Conservation (phyloP, 2,329 filamentous ascomycete genomes). For the Aspergillus fructus region DNA sequence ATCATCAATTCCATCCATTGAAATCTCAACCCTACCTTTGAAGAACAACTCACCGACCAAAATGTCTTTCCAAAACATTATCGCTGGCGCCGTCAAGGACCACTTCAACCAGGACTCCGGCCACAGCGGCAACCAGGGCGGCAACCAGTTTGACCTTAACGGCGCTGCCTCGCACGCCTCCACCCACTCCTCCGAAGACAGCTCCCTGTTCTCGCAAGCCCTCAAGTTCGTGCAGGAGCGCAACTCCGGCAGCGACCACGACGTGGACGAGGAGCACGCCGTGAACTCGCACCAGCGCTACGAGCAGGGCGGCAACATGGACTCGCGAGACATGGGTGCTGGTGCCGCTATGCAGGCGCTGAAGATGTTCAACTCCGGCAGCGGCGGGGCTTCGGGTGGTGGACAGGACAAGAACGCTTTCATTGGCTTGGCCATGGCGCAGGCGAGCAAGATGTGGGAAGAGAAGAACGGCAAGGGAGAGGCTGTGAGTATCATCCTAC, state of each 20-base stretch:
- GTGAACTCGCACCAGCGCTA: slow-evolving; percentile 73
- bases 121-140: slow-evolving; percentile 4
- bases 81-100: slow-evolving; percentile 16
- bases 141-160: slow-evolving; percentile 49
- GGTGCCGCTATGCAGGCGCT: slow-evolving; percentile 57
- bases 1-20: not conserved
- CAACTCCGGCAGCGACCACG: slow-evolving; percentile 48
- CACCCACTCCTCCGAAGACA: slow-evolving; percentile 50
- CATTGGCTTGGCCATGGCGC: slow-evolving; percentile 80
- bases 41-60: slow-evolving; percentile 3
- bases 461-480: slow-evolving; percentile 58
- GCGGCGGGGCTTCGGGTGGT: slow-evolving; percentile 30
- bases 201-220: slow-evolving; percentile 57
- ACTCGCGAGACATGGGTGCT: slow-evolving; percentile 40
- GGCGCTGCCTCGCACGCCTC: slow-evolving; percentile 57
- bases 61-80: slow-evolving; percentile 25
- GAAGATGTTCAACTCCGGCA: slow-evolving; percentile 72
- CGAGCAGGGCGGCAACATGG: slow-evolving; percentile 55
- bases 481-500: slow-evolving; percentile 42
- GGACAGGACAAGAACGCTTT: slow-evolving; percentile 69
- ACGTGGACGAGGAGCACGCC: slow-evolving; percentile 64
- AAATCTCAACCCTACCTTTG: not conserved
- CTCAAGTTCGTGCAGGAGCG: slow-evolving; percentile 51
- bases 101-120: slow-evolving; percentile 8
- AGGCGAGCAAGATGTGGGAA: slow-evolving; percentile 77